Evolutionary conservation across 192 early-diverging fungal genomes (phyloP), one percentile per base, ranked within the genome.

Genomic region (Dispira simplex): DNA sequence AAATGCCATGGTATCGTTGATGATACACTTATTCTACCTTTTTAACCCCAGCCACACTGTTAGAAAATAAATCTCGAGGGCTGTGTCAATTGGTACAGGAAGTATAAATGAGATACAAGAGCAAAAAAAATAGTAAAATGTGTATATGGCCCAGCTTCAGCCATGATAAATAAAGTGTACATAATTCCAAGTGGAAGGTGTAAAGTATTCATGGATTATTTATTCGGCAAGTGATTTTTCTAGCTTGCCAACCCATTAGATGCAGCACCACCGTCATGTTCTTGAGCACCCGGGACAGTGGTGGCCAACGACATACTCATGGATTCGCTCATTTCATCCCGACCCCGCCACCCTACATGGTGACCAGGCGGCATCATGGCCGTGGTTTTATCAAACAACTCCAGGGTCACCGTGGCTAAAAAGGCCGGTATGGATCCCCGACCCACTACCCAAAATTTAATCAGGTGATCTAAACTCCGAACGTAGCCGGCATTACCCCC

Each of bases 391-490:
- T 83, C 85, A 65, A 84, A 82, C 55, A 85, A 70, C 60, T 83
- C 75, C 64, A 90, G 63, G 2, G 89, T 90, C 3, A 87, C 76
- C 21, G 76, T 74, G 27, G 89, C 89, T 70, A 95, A 66, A 72
- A 92, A 91, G 12, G 83, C 88, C 14, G 92, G 92, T 60, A 92
- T 89, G 56, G 82, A 83, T 27, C 83, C 81, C 11, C 78, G 68
- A 65, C 89, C 78, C 32, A 78, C 74, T 10, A 95, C 73, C 74
- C 84, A 91, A 66, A 77, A 81, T 39, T 81, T 65, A 28, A 82
- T 81, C 60, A 81, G 68, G 59, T 75, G 77, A 45, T 70, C 60
- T 45, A 85, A 68, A 18, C 80, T 74, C n/a, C 78, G 67, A 66
- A 85, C 72, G 55, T 78, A 81, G 25, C 77, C 67, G 56, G 82